A percentile compares a stretch with the other conserved stretches of the same genome.
phyloP scores from a whole-genome alignment of 768 basidiomycete genomes.

The Amanita pallidorosea region DNA sequence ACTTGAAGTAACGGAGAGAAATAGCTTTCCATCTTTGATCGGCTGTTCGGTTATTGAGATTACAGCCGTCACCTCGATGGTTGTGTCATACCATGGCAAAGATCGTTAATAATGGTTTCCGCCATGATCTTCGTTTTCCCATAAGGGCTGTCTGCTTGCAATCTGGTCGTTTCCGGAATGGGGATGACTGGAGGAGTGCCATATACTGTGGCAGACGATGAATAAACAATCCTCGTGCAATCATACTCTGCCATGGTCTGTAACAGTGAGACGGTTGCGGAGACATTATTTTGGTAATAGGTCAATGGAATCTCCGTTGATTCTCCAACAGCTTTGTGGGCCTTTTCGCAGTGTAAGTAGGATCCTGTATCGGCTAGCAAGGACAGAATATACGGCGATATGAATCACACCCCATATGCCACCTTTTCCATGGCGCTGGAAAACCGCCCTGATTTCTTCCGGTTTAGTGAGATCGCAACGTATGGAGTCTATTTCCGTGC shows the following conservation, averaged over 20 bases:
- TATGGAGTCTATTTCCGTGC: constrained; percentile 60
- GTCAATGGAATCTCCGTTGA: constrained; percentile 85
- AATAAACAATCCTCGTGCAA: constrained; percentile 87
- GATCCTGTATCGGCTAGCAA: not conserved
- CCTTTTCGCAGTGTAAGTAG: constrained; percentile 32
- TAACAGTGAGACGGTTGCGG: constrained; percentile 76
- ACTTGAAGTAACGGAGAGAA: constrained; percentile 97
- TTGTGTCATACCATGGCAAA: constrained; percentile 51
- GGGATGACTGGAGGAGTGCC: constrained; percentile 88
- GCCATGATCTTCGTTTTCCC: constrained; percentile 95
- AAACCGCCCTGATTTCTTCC: constrained; percentile 65
- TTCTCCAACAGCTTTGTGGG: constrained; percentile 97
- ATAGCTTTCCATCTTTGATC: constrained; percentile 71
- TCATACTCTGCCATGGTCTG: constrained; percentile 81
- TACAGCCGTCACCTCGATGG: constrained; percentile 5
- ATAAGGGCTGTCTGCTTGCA: constrained; percentile 87
- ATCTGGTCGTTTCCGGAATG: constrained; percentile 83
- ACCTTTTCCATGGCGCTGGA: constrained; percentile 76
- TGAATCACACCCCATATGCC: constrained; percentile 97
- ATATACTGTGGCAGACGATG: constrained; percentile 97
- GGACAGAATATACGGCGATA: constrained; percentile 57
- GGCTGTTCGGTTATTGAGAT: constrained; percentile 31
- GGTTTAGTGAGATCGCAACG: constrained; percentile 66
- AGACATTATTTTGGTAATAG: constrained; percentile 93
- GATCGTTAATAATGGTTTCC: constrained; percentile 82